A percentile compares a stretch with the other conserved stretches of the same genome.
Conservation (phyloP, 805 yeast genomes). For the Kurtzmaniella cleridarum region DNA sequence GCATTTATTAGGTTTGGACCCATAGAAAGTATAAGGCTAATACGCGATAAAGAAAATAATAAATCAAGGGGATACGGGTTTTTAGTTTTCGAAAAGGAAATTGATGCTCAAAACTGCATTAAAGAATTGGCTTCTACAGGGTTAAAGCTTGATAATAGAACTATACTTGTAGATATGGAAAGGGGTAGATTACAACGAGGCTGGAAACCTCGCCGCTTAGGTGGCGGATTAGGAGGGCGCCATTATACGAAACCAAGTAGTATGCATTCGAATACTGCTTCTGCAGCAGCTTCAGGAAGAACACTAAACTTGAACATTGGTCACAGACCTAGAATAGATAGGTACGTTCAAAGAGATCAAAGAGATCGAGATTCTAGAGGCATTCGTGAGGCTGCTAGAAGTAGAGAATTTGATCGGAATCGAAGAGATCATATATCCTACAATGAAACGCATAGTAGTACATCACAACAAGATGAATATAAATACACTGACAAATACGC, state of each 20-base stretch:
- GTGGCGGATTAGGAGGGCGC: slow-evolving; percentile 93
- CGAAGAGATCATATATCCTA: too few relatives aligned
- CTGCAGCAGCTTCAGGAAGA: slow-evolving; percentile 34
- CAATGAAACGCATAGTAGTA: too few relatives aligned
- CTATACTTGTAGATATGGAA: slow-evolving; percentile 66
- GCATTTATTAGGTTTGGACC: slow-evolving; percentile 63
- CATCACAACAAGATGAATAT: not conserved
- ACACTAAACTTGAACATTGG: slow-evolving; percentile 14
- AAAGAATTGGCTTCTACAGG: slow-evolving; percentile 49
- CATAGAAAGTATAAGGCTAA: slow-evolving; percentile 48
- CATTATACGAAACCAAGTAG: slow-evolving; percentile 43
- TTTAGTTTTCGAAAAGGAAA: slow-evolving; percentile 57
- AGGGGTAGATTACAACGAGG: slow-evolving; percentile 59
- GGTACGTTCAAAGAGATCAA: slow-evolving; percentile 4
- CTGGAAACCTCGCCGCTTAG: slow-evolving; percentile 73
- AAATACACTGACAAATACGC: slow-evolving; percentile 8
- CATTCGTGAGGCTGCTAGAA: not conserved
- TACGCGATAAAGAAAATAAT: slow-evolving; percentile 30
- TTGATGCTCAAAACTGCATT: slow-evolving; percentile 58
- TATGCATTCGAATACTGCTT: slow-evolving; percentile 19
- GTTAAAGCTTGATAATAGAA: slow-evolving; percentile 40
- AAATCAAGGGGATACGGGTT: slow-evolving; percentile 82
- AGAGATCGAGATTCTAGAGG: slow-evolving; percentile 1
- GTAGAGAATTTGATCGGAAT: not conserved
- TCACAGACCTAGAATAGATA: slow-evolving; percentile 6